phyloP scores from a whole-genome alignment of 2,329 filamentous ascomycete species.

The Periconia digitata region DNA sequence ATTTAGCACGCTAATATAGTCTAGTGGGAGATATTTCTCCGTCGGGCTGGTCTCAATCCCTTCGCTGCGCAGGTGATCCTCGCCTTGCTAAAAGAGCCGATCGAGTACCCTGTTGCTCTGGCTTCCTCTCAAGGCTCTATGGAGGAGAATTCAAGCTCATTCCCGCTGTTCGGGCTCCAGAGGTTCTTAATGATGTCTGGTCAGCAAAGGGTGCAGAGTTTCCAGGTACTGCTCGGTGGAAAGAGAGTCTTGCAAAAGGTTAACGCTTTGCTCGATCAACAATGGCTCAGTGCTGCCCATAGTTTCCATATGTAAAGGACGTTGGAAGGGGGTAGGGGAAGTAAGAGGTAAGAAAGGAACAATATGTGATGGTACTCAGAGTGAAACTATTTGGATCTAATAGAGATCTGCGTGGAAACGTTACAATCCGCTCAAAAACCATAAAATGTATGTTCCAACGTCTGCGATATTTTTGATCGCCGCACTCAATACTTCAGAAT shows the following conservation, averaged over 20 bases:
- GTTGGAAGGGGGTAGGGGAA: neutral
- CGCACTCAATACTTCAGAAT: too few species aligned
- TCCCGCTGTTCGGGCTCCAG: constrained; percentile 47
- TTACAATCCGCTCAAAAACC: too few species aligned
- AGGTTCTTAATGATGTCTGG: constrained; percentile 60
- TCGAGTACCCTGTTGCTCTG: constrained; percentile 8
- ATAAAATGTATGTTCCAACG: too few species aligned
- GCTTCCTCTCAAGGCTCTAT: constrained; percentile 2
- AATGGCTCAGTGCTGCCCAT: constrained; percentile 48
- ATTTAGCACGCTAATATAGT: constrained; percentile 5
- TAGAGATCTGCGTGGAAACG: neutral
- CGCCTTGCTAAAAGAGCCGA: constrained; percentile 33
- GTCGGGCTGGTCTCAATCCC: constrained; percentile 67
- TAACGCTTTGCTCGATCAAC: constrained; percentile 54
- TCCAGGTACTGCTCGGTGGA: constrained; percentile 59
- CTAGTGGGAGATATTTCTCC: constrained; percentile 67
- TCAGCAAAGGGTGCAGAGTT: constrained; percentile 52
- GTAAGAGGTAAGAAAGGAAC: neutral
- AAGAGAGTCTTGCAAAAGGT: constrained; percentile 56
- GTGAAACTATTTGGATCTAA: neutral
- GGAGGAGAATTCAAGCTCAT: neutral
- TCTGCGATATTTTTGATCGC: too few species aligned
- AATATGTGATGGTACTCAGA: neutral
- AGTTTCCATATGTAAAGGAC: constrained; percentile 26
- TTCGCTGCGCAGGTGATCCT: constrained; percentile 71